Conservation (phyloP, 2,329 filamentous ascomycete genomes). For the Anthostomella pinea region DNA sequence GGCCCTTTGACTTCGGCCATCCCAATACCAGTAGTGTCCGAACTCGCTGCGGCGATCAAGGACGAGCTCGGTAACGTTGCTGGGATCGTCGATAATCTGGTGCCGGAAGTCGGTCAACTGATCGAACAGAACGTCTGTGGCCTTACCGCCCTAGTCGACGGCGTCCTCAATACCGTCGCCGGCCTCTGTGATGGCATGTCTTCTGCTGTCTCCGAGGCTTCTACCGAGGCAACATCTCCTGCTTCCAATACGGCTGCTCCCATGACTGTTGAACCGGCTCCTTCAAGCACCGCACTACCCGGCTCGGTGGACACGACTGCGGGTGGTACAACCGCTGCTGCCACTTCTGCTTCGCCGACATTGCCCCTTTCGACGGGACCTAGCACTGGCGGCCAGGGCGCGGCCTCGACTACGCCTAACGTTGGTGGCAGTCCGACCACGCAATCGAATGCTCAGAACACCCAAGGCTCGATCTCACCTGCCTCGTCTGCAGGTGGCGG, state of each 20-base stretch:
- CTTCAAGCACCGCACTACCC: too few species aligned
- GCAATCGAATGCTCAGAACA: too few species aligned
- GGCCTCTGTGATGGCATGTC: slow-evolving; percentile 24
- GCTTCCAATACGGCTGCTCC: slow-evolving; percentile 3
- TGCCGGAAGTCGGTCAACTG: slow-evolving; percentile 19
- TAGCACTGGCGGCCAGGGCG: background rate
- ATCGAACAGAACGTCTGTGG: slow-evolving; percentile 24
- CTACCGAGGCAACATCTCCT: slow-evolving; percentile 9
- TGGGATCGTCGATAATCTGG: slow-evolving; percentile 15
- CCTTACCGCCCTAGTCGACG: slow-evolving; percentile 20
- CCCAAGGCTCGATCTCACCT: background rate
- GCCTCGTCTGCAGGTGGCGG: too few species aligned
- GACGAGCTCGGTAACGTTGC: slow-evolving; percentile 21
- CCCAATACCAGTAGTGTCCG: slow-evolving; percentile 12
- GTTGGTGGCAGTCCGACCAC: too few species aligned
- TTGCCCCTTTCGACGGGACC: background rate
- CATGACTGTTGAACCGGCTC: slow-evolving; percentile 7
- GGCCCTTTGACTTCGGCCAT: slow-evolving; percentile 13
- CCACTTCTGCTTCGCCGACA: background rate
- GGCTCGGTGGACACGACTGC: background rate
- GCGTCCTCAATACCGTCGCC: slow-evolving; percentile 22
- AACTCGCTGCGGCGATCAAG: slow-evolving; percentile 14
- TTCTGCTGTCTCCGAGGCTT: slow-evolving; percentile 15
- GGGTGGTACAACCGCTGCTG: background rate
- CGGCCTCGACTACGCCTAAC: background rate